A percentile compares a stretch with the other conserved stretches of the same genome.
Conservation (phyloP, 495 filamentous ascomycete genomes). For the Trichoderma orchidacearum region DNA sequence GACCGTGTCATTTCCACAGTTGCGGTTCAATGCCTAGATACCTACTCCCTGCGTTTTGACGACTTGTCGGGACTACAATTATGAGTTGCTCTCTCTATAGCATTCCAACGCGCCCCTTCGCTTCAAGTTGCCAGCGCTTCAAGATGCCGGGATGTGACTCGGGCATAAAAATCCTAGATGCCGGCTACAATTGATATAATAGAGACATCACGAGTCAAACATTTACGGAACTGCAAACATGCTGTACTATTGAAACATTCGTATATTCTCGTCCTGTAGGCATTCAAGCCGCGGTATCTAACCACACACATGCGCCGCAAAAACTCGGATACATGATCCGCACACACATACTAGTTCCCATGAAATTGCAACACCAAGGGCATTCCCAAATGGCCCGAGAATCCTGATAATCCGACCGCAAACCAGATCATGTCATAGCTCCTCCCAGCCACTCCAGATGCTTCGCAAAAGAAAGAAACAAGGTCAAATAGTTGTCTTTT, state of each 20-base stretch:
- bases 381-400: background rate
- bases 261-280: slow-evolving; percentile 1
- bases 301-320: background rate
- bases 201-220: too few relatives aligned
- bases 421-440: background rate
- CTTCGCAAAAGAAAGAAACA: background rate
- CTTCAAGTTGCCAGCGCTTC: too few relatives aligned
- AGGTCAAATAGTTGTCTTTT: background rate
- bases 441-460: background rate
- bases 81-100: too few relatives aligned
- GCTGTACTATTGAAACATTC: background rate
- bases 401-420: background rate
- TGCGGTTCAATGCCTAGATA: too few relatives aligned
- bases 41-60: too few relatives aligned
- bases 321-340: background rate
- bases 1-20: too few relatives aligned
- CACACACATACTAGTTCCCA: background rate
- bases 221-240: background rate
- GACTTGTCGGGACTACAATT: too few relatives aligned
- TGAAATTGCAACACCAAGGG: background rate
- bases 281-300: slow-evolving; percentile 1
- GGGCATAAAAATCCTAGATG: too few relatives aligned
- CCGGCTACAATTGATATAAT: too few relatives aligned
- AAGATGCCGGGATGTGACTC: too few relatives aligned
- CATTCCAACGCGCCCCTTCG: too few relatives aligned